These are phyloP conservation scores for Ceratocystis destructans DNA, from an alignment of 2,329 filamentous ascomycete genomes.

Conservation along the genomic window DNA sequence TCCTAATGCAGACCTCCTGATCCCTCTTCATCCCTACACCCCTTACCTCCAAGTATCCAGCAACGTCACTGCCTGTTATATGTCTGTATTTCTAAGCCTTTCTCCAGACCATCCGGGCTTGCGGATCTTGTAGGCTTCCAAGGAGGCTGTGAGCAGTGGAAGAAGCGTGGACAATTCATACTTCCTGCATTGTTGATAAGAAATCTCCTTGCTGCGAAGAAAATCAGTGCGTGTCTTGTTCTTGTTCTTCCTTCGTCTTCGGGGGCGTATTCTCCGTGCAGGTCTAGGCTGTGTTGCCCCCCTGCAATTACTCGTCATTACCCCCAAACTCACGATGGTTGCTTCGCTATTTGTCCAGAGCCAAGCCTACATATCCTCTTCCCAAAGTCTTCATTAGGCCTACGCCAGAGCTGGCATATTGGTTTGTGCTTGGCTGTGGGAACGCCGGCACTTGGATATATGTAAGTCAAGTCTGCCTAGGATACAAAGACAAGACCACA, in stretches of 20 bases:
- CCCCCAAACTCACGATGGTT: neutral
- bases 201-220: neutral
- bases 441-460: slow-evolving; percentile 1
- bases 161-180: neutral
- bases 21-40: neutral
- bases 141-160: neutral
- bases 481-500: neutral
- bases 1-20: neutral
- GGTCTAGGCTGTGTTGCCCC: neutral
- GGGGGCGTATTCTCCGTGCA: neutral
- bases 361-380: neutral
- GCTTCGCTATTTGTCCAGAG: neutral
- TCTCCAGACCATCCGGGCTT: neutral
- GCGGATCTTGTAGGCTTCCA: neutral
- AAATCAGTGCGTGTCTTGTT: neutral
- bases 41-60: neutral
- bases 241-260: neutral
- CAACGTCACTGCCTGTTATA: neutral
- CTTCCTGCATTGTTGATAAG: neutral
- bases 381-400: no score
- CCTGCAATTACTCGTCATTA: neutral
- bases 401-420: no score
- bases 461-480: slow-evolving; percentile 4
- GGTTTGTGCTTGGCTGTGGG: neutral
- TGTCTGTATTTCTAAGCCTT: neutral